Evolutionary conservation across 2,329 filamentous ascomycete genomes (phyloP), one percentile per base, ranked within the genome.

Genomic region (Myrmaecium sp.): DNA sequence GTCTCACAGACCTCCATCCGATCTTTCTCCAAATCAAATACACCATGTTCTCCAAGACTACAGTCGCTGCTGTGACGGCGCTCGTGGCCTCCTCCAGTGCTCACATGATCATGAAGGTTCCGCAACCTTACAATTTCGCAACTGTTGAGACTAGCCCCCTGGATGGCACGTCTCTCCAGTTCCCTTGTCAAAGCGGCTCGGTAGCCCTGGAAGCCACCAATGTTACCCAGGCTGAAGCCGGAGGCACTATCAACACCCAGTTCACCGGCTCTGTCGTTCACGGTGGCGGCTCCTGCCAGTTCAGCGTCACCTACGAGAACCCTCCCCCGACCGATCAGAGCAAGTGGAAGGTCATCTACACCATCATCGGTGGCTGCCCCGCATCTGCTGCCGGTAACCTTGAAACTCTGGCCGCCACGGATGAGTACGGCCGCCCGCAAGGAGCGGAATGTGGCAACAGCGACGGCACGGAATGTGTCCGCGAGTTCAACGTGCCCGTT

Each of bases 241-340:
- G 55, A 0, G 84, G 83, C 12, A 64, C 18, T 57, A 15, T 43
- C 21, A 12, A 4, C 0, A 19, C 51, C 12, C 30, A 29, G 6
- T 46, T 53, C 36, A 33, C 14, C 1, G 49, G 49, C 10, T 36
- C 62, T 25, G 84, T 83, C 3, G 70, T 74, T 0, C 89, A 98
- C 39, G 84, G 84, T 11, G 89, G 89, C 28, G 89, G 89, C 0
- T 91, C 81, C 0, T 95, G 89, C 57, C 89, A 98, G 42, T 56
- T 95, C 30, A 77, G 75, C 6, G 58, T 98, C 40, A 89, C 84
- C 0, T 82, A 78, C 11, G 86, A 94, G 38, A 57, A 63, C 8
- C 73, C 83, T 1, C 73, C 67, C 14, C 50, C 45, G 6, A 48
- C 51, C 27, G 26, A 51, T 3, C 41, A 64, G 36, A 18, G 69